These are phyloP conservation scores for Gyromitra esculenta DNA, from an alignment of 2,329 filamentous ascomycete genomes.

Conservation along the genomic window DNA sequence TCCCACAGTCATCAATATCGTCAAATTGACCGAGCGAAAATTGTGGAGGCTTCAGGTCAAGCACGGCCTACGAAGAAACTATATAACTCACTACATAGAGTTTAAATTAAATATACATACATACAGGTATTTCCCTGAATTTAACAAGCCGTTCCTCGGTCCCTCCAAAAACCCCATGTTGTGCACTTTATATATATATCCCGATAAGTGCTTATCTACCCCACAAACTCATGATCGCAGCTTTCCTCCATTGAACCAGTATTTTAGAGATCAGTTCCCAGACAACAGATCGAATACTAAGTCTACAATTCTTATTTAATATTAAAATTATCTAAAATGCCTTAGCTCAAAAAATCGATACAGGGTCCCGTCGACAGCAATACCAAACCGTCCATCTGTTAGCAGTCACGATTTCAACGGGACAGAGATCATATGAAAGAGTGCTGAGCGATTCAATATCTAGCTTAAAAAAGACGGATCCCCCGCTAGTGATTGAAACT, in stretches of 20 bases:
- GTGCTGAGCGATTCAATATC: slow-evolving; percentile 4
- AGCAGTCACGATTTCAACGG: slow-evolving; percentile 35
- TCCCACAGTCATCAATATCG: slow-evolving; percentile 25
- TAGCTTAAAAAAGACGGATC: slow-evolving; percentile 12
- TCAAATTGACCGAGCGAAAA: slow-evolving; percentile 1
- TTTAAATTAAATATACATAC: slow-evolving; percentile 22
- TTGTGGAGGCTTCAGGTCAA: neutral
- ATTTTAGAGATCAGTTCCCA: neutral
- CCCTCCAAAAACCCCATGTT: neutral
- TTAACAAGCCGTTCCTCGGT: neutral
- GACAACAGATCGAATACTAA: neutral
- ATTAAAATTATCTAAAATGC: neutral
- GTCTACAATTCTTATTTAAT: neutral
- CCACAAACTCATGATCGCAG: slow-evolving; percentile 16
- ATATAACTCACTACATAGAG: slow-evolving; percentile 23
- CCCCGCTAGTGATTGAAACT: slow-evolving; percentile 15
- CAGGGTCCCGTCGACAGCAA: neutral
- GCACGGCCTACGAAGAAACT: slow-evolving; percentile 15
- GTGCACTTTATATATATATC: slow-evolving; percentile 15
- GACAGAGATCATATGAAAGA: slow-evolving; percentile 1
- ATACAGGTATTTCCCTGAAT: neutral
- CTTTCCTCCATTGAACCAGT: neutral
- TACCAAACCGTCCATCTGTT: slow-evolving; percentile 12
- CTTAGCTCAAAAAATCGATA: neutral
- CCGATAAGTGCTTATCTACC: slow-evolving; percentile 46